These are phyloP conservation scores for Tolypocladium paradoxum DNA, from an alignment of 2,329 filamentous ascomycete species.

Conservation along the genomic window DNA sequence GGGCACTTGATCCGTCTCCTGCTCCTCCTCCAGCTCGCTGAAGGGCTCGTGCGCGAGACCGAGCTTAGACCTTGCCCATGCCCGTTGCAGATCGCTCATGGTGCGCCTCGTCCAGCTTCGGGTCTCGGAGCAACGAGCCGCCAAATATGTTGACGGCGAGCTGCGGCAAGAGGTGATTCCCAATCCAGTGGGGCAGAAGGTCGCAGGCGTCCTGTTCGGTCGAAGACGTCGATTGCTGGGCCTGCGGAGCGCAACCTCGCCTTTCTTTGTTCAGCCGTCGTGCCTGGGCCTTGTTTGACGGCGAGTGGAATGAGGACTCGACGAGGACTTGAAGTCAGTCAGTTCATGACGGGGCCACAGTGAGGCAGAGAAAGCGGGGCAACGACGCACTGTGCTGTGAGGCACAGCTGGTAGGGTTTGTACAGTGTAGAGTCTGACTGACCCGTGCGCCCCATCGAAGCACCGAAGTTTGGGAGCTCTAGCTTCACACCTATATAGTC, in stretches of 20 bases:
- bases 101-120: conserved; percentile 7
- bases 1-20: conserved; percentile 31
- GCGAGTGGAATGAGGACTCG: background rate
- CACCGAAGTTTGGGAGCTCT: background rate
- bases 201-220: background rate
- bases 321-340: background rate
- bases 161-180: background rate
- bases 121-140: background rate
- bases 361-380: background rate
- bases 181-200: background rate
- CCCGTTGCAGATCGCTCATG: conserved; percentile 76
- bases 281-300: background rate
- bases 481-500: too few species aligned
- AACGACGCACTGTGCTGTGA: background rate
- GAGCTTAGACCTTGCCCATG: conserved; percentile 69
- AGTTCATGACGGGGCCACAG: background rate
- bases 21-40: conserved; percentile 39
- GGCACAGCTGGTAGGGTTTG: background rate
- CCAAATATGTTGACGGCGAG: background rate
- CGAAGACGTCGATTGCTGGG: background rate
- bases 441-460: background rate
- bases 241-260: background rate
- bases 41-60: conserved; percentile 40
- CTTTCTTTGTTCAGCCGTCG: background rate
- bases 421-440: background rate